Base-by-base conservation (phyloP, 2,329 filamentous ascomycete genomes). In the Nigrograna mackinnonii region DNA sequence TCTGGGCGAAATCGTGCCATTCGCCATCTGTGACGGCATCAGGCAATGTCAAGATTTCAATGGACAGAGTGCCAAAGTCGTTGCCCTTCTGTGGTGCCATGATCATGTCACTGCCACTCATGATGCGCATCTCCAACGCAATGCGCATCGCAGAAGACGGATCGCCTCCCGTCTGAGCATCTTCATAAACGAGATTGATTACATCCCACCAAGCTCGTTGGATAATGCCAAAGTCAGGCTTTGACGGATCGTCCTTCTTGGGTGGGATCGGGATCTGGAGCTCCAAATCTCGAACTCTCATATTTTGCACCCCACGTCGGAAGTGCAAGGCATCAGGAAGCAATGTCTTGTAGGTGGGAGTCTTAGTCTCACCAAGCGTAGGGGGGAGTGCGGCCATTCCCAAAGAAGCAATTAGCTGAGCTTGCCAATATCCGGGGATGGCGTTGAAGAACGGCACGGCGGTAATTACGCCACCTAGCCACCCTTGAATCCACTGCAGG, bases 191-290 rank as follows among this genome's bases (percentile, higher is more conserved):
- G 2, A 69, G 61, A 5, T 70, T 62, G 47, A 78, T 76, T 12
- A 71, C 72, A 41, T 77, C 75, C 75, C 75, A 78, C 75, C 75
- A 78, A 0, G 74, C 75, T 4, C 65, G 63, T 39, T 72, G 72
- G 1, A 76, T 69, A 16, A 71, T 55, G 9, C 55, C 61, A 50
- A 67, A 75, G 57, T 78, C 74, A 1, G 69, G 62, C 42, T 67
- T 66, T 16, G 52, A 52, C 0, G 62, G 51, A n/a, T 66, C 56
- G 11, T 58, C 51, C 2, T 36, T 43, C 22, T 54, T 56, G 0
- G 66, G 56, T 4, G 68, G 70, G 4, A 76, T 62, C 0, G 74
- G 74, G 20, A 76, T 74, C 48, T 75, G 66, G 22, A 75, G 62
- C 47, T 75, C 72, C 12, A 73, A 53, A 41, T 76, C 70, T 5